Conservation (phyloP, 495 filamentous ascomycete genomes). For the Podospora sp. region DNA sequence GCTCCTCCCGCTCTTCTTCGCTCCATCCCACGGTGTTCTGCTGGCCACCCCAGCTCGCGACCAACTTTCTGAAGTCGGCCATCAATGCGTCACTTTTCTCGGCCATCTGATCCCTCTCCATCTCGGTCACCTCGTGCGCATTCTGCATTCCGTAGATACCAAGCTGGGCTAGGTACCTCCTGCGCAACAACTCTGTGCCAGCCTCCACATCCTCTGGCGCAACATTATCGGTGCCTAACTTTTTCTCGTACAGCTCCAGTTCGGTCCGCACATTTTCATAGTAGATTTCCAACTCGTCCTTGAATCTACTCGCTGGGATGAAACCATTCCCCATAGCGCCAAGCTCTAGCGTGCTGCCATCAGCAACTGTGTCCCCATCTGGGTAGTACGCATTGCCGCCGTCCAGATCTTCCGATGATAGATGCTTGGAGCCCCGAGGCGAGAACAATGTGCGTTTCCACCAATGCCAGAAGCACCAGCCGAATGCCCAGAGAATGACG, state of each 20-base stretch:
- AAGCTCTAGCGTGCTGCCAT: not conserved
- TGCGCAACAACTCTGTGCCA: constrained; percentile 16
- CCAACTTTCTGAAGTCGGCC: not conserved
- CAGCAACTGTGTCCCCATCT: not conserved
- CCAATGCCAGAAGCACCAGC: constrained; percentile 7
- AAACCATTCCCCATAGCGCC: not conserved
- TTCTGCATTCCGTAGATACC: not conserved
- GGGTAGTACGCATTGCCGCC: not conserved
- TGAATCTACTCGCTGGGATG: not conserved
- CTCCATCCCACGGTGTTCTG: not conserved
- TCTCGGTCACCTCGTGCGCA: not conserved
- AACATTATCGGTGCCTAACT: not conserved
- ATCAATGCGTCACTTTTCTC: not conserved
- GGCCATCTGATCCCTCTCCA: not conserved
- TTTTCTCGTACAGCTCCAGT: constrained; percentile 19
- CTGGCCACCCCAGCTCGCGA: not conserved
- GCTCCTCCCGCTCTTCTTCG: not conserved
- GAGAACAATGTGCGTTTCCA: not conserved
- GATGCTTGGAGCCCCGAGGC: not conserved
- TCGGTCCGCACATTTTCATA: constrained; percentile 11
- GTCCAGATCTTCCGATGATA: not conserved
- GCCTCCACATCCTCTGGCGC: constrained; percentile 15
- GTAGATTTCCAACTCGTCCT: constrained; percentile 1
- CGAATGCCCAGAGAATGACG: not conserved
- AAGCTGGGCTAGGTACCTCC: constrained; percentile 15